Conservation (phyloP, 306 rosid species). For the Prunus campanulata region DNA sequence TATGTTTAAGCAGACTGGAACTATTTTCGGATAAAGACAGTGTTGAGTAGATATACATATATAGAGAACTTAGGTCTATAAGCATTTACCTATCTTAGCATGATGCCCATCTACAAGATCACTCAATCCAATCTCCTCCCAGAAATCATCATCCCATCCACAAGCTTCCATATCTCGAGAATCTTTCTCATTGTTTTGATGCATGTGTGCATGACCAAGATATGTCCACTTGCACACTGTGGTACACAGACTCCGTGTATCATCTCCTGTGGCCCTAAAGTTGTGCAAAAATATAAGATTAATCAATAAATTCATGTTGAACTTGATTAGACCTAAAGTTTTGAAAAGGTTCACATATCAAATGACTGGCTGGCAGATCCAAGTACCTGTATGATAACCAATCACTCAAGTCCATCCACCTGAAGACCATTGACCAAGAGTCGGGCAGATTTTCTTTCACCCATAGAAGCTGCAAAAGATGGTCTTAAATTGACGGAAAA, state of each 20-base stretch:
- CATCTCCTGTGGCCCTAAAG: constrained; percentile 91
- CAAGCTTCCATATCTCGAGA: constrained; percentile 90
- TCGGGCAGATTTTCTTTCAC: constrained; percentile 93
- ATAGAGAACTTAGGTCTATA: neutral
- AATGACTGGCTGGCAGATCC: constrained; percentile 8
- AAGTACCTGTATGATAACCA: constrained; percentile 94
- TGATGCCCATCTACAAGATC: constrained; percentile 96
- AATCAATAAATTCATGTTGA: constrained; percentile 22
- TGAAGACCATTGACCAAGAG: constrained; percentile 89
- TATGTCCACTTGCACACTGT: constrained; percentile 97
- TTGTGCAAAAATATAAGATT: constrained; percentile 8
- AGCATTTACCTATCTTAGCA: constrained; percentile 80
- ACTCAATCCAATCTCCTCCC: constrained; percentile 98
- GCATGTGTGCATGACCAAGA: constrained; percentile 99
- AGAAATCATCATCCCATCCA: constrained; percentile 99
- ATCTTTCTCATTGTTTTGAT: constrained; percentile 56
- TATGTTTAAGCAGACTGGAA: neutral
- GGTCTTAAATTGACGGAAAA: neutral
- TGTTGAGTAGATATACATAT: neutral
- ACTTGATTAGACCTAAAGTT: constrained; percentile 20
- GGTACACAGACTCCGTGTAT: constrained; percentile 95
- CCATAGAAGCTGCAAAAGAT: constrained; percentile 86
- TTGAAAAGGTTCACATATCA: constrained; percentile 8
- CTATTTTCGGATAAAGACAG: neutral
- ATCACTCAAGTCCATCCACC: constrained; percentile 99